Base-by-base conservation (phyloP, 768 basidiomycete genomes). In the Podaxis pistillaris region DNA sequence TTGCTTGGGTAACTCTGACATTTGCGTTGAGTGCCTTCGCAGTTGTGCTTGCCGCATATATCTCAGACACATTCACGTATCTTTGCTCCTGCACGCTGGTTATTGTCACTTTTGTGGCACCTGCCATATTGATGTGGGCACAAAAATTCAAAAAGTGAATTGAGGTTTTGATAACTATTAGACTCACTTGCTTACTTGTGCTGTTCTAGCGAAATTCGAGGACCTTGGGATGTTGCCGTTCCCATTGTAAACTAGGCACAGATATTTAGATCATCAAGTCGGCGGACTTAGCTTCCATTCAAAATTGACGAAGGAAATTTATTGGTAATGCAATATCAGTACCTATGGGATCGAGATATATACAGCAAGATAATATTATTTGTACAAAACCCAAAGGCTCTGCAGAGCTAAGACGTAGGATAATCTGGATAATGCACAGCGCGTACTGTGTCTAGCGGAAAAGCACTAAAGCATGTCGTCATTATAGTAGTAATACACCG, bases 131-230 rank as follows among this genome's bases (percentile, higher is more conserved):
- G 49, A 81, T 94, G 60, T 93, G 92, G 90, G 93, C 91, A 3
- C 91, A 94, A 75, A 82, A 82, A 72, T 93, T 86, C 78, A 95
- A 95, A 79, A 94, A 95, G 91, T 87, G 69, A 41, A 88, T 80
- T 40, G 40, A 58, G 54, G 28, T 58, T 58, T 67, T 67, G 61
- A 63, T 63, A 46, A 54, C 56, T 60, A 24, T 56, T 56, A 62
- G 33, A 33, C 33, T 58, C 64, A 60, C 65, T 63, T 44, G 62
- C 57, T 49, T 55, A 17, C 55, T 62, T 63, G 8, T 64, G 37
- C 67, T 58, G 52, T 5, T 28, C n/a, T 70, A 94, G 93, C 73
- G 91, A 93, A 76, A 89, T 95, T 72, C 84, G 90, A 64, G 93
- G 93, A 8, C 90, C 92, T 65, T 95, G 93, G 93, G 93, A 95